These are phyloP conservation scores for Malus hybrid DNA, from an alignment of 331 rosid species.

Conservation along the genomic window DNA sequence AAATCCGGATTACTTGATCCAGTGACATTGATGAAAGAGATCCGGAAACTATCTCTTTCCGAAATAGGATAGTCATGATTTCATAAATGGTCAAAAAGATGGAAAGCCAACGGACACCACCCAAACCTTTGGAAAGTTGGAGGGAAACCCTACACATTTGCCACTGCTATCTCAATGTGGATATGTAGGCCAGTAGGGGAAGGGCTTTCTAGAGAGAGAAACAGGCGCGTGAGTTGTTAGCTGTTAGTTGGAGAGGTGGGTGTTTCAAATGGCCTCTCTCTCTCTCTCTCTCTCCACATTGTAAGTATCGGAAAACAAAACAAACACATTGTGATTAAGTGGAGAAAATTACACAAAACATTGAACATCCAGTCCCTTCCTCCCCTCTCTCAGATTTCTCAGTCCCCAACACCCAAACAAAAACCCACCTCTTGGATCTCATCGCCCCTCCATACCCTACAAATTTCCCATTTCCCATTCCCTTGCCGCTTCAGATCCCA, in stretches of 20 bases:
- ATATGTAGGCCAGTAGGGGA: too few species aligned
- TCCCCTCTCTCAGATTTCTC: too few species aligned
- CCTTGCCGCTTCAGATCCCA: too few species aligned
- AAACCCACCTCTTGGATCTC: too few species aligned
- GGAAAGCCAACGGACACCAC: background rate
- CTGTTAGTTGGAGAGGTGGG: constrained; percentile 30
- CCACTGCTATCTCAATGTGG: background rate
- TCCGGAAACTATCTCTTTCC: too few species aligned
- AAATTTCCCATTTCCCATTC: too few species aligned
- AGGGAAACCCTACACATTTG: constrained; percentile 3
- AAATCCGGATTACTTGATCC: too few species aligned
- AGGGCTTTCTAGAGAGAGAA: background rate
- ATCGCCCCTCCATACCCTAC: too few species aligned
- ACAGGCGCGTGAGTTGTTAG: constrained; percentile 13
- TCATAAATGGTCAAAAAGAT: background rate
- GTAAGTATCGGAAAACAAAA: constrained; percentile 19
- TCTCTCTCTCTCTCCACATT: constrained; percentile 16
- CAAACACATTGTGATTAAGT: background rate
- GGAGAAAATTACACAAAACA: background rate
- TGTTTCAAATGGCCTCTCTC: background rate
- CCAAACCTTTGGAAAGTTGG: background rate
- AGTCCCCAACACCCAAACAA: too few species aligned
- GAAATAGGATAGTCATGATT: too few species aligned
- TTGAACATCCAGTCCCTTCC: background rate
- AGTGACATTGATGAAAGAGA: too few species aligned